Percentiles rank a stretch among this genome's conserved stretches.
Evolutionary conservation across 371 early-diverging fungal genomes (phyloP).

Genomic region (Apophysomyces sp.): DNA sequence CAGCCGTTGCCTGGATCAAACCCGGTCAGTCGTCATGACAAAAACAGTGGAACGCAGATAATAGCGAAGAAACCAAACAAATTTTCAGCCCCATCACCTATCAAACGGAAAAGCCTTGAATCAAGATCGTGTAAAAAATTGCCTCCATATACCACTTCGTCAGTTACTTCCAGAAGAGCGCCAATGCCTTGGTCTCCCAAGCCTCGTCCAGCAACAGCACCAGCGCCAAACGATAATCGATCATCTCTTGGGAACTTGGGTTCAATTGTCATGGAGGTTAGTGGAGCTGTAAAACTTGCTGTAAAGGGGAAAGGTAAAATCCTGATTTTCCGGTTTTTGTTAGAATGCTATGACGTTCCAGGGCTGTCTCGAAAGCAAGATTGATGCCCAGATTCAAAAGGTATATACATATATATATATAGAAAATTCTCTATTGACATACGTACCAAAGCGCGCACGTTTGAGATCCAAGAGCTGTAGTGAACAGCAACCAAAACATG

Average conservation of each 20-base stretch:
- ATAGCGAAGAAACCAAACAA: not conserved
- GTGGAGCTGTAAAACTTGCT: too few species aligned
- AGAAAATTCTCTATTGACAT: not conserved
- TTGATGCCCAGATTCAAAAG: constrained; percentile 22
- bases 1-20: not conserved
- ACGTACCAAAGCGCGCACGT: not conserved
- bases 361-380: constrained; percentile 14
- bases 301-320: too few species aligned
- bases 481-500: not conserved
- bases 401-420: not conserved
- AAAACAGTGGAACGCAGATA: not conserved
- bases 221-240: not conserved
- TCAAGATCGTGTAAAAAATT: not conserved
- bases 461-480: not conserved
- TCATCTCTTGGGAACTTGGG: not conserved
- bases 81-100: not conserved
- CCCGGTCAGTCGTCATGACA: not conserved
- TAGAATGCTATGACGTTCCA: not conserved
- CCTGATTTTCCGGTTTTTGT: not conserved
- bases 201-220: not conserved
- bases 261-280: not conserved
- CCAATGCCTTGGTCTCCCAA: not conserved
- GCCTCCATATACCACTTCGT: not conserved
- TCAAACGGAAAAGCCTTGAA: not conserved
- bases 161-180: not conserved